phyloP scores from a whole-genome alignment of 2,329 filamentous ascomycete genomes.

The Fusarium zealandicum region DNA sequence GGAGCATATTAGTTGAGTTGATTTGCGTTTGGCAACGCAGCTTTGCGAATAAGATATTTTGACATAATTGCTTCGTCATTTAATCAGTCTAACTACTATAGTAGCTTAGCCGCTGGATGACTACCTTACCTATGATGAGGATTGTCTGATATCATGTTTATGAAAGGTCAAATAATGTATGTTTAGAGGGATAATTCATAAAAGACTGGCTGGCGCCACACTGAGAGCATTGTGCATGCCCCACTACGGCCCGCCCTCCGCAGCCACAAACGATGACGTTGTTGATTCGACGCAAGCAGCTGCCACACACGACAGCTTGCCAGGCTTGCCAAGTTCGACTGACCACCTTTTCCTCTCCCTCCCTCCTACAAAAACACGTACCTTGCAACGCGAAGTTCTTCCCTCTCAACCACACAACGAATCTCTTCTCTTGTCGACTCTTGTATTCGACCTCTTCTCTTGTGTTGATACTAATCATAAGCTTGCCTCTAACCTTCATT shows the following conservation, averaged over 20 bases:
- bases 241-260: constrained; percentile 26
- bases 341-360: constrained; percentile 42
- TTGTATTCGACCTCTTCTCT: background rate
- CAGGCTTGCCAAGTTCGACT: constrained; percentile 38
- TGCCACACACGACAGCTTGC: constrained; percentile 34
- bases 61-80: background rate
- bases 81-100: too few relatives aligned
- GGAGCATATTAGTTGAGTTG: constrained; percentile 7
- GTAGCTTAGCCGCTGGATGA: too few relatives aligned
- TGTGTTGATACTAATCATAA: background rate
- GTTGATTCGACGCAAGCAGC: constrained; percentile 40
- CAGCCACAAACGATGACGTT: constrained; percentile 50
- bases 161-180: too few relatives aligned
- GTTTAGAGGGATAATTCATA: background rate
- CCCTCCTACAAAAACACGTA: constrained; percentile 30
- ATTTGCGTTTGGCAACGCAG: background rate
- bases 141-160: background rate
- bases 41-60: background rate
- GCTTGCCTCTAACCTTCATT: constrained; percentile 15
- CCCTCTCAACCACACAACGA: background rate
- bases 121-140: too few relatives aligned
- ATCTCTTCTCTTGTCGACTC: background rate
- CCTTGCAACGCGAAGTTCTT: constrained; percentile 12
- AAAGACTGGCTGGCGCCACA: constrained; percentile 8
- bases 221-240: constrained; percentile 12